Percentiles rank a stretch among this genome's conserved stretches.
phyloP scores from a whole-genome alignment of 2,329 filamentous ascomycete genomes.

The Emydomyces testavorans region DNA sequence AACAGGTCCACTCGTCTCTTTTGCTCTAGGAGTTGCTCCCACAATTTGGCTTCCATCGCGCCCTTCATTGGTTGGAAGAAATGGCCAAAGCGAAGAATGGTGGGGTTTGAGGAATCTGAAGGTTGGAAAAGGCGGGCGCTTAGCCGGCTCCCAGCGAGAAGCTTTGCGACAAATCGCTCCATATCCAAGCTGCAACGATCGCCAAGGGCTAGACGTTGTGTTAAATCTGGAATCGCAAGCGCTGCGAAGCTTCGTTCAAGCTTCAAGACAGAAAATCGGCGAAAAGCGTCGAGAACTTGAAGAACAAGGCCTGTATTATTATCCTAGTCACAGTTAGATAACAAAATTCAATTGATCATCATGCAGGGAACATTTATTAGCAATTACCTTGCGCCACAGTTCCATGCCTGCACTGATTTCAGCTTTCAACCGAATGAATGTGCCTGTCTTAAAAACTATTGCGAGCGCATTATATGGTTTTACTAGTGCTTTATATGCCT shows the following conservation, averaged over 20 bases:
- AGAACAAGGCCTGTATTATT: constrained; percentile 59
- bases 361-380: neutral
- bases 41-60: constrained; percentile 6
- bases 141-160: constrained; percentile 43
- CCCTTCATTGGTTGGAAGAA: constrained; percentile 19
- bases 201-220: constrained; percentile 25
- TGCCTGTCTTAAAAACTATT: constrained; percentile 52
- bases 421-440: constrained; percentile 48
- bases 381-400: constrained; percentile 49
- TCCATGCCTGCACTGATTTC: constrained; percentile 50
- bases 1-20: constrained; percentile 41
- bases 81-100: constrained; percentile 44
- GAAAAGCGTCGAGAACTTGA: constrained; percentile 59
- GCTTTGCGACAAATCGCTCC: constrained; percentile 29
- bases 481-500: constrained; percentile 47
- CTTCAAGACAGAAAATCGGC: constrained; percentile 62
- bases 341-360: constrained; percentile 15
- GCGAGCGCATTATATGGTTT: constrained; percentile 62
- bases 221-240: constrained; percentile 43
- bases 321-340: constrained; percentile 40
- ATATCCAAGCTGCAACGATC: constrained; percentile 21
- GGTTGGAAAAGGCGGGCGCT: constrained; percentile 41
- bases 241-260: constrained; percentile 62
- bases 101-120: constrained; percentile 27
- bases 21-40: constrained; percentile 35